Conservation (phyloP, 2,329 filamentous ascomycete species). For the Fusarium siculi region DNA sequence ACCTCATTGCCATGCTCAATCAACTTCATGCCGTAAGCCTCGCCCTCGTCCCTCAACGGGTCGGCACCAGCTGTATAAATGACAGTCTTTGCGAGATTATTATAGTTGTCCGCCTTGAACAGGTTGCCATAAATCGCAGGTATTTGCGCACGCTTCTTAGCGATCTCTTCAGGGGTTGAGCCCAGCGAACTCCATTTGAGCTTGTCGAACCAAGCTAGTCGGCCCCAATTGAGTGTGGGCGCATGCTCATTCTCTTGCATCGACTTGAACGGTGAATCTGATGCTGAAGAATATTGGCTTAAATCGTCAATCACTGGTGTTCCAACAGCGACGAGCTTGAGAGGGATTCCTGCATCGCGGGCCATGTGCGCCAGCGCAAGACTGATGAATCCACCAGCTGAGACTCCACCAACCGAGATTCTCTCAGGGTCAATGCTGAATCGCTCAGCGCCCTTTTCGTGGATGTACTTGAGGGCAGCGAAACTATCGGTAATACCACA, state of each 20-base stretch:
- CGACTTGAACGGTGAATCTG: neutral
- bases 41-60: conserved; percentile 58
- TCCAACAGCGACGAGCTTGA: conserved; percentile 11
- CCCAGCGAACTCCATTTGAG: conserved; percentile 13
- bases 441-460: conserved; percentile 4
- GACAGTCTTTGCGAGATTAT: neutral
- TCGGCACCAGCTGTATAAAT: conserved; percentile 6
- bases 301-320: conserved; percentile 8
- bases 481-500: conserved; percentile 11
- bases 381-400: conserved; percentile 10
- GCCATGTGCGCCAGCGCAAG: conserved; percentile 6
- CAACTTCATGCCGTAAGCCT: conserved; percentile 57
- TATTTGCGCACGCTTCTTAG: neutral
- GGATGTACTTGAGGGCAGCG: conserved; percentile 4
- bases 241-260: conserved; percentile 20
- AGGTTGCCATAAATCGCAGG: conserved; percentile 1
- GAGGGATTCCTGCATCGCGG: neutral
- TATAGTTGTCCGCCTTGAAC: neutral
- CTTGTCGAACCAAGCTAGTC: conserved; percentile 11
- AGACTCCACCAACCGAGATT: conserved; percentile 2
- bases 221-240: conserved; percentile 7
- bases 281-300: conserved; percentile 5
- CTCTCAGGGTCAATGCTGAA: neutral
- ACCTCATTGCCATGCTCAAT: conserved; percentile 58
- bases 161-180: neutral